A percentile compares a stretch with the other conserved stretches of the same genome.
Conservation (phyloP, 192 early-diverging fungal genomes). For the Umbelopsis sp. region DNA sequence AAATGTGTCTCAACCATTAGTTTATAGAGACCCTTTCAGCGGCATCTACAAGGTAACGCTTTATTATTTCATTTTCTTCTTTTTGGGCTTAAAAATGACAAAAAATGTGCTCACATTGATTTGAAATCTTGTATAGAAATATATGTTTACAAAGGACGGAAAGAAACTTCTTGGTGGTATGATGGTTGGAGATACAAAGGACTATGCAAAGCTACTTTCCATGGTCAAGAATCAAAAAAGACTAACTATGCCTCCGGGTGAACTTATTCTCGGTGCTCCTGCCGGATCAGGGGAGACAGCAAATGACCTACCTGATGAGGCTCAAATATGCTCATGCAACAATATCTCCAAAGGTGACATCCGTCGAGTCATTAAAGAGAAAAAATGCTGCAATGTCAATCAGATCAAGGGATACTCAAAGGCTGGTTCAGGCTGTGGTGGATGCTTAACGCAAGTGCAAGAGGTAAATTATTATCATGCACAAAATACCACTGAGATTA, state of each 20-base stretch:
- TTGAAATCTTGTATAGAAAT: constrained; percentile 24
- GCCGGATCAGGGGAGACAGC: constrained; percentile 41
- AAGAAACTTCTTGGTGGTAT: constrained; percentile 67
- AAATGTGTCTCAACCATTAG: constrained; percentile 36
- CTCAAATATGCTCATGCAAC: constrained; percentile 74
- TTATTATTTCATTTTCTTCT: background rate
- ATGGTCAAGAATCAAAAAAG: constrained; percentile 53
- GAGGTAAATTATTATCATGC: background rate
- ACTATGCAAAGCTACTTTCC: constrained; percentile 63
- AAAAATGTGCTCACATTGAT: too few species aligned
- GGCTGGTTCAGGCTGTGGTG: constrained; percentile 61
- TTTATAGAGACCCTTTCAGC: constrained; percentile 55
- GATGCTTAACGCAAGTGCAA: constrained; percentile 40
- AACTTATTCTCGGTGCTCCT: constrained; percentile 52
- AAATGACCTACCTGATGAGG: constrained; percentile 63
- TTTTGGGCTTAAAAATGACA: too few species aligned
- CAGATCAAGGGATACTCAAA: constrained; percentile 21
- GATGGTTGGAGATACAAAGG: constrained; percentile 66
- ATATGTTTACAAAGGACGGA: constrained; percentile 65
- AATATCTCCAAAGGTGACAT: constrained; percentile 67
- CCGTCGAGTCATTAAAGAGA: constrained; percentile 50
- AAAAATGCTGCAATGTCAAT: constrained; percentile 15
- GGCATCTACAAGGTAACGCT: constrained; percentile 52
- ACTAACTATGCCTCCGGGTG: constrained; percentile 50
- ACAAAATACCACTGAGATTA: too few species aligned